Evolutionary conservation across 202 grass and related monocot genomes (phyloP), one percentile per base, ranked within the genome.

Genomic region (Carex arenaria): DNA sequence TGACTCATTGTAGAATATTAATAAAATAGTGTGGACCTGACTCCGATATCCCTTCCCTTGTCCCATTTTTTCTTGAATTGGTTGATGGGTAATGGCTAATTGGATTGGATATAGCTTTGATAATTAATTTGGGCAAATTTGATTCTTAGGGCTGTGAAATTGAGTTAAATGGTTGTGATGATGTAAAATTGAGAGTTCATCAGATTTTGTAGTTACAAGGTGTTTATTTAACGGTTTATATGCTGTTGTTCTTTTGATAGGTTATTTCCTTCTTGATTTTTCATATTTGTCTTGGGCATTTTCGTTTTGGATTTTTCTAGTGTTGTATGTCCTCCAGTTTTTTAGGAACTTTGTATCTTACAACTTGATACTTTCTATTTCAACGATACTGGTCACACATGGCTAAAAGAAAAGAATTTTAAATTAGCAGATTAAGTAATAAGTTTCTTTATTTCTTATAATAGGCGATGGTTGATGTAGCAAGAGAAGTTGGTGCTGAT

Each of bases 401-500:
- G 31, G 11, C 5, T 67, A 38, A 23, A 61, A 68, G 30, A 38
- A 23, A 61, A 68, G 30, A n/a, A 2, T 42, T 69, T 42, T 40
- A 69, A 69, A 42, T 17, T 53, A 74, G 28, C 71, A 54, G 15
- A 78, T 36, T 3, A 20, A 15, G 52, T 67, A 69, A 82, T 67
- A 67, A 19, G 4, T 69, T 67, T 74, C 4, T 73, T 77, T 64
- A 66, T 31, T 85, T 80, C 23, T 61, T 85, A 83, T 79, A 82
- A 56, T 66, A 94, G 96, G 96, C 96, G 80, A 99, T 99, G 96
- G 96, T 96, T 72, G 96, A 99, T 89, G 89, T 99, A 80, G 96
- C 96, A 18, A 94, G 90, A 86, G 88, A 99, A 89, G 96, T 99
- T 82, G 96, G 91, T 43, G 96, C 96, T 42, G 96, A 94, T 89